phyloP scores from a whole-genome alignment of 148 eudicot genomes.

The Arbutus unedo region DNA sequence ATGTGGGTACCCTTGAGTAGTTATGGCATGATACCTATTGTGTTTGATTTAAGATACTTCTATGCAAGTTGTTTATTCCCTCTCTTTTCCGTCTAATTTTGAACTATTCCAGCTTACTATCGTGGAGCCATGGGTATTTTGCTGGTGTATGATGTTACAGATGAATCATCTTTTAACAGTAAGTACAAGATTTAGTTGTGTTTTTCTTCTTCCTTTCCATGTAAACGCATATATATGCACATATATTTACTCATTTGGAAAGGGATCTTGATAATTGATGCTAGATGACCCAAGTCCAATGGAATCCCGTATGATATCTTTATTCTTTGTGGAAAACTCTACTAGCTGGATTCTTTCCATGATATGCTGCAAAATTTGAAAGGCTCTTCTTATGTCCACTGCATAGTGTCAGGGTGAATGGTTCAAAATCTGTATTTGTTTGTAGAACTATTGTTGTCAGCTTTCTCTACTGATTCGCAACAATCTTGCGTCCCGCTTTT shows the following conservation, averaged over 20 bases:
- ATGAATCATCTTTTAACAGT: slow-evolving; percentile 90
- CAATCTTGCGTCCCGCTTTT: slow-evolving; percentile 8
- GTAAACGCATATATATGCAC: neutral
- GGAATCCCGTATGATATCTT: neutral
- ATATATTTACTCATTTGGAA: neutral
- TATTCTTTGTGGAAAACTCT: neutral
- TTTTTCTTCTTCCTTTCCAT: neutral
- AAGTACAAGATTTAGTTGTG: slow-evolving; percentile 25
- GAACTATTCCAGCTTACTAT: slow-evolving; percentile 58
- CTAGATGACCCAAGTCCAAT: neutral
- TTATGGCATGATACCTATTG: neutral
- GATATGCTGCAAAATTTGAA: neutral
- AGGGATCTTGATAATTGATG: neutral
- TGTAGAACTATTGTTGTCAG: neutral
- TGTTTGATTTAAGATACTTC: neutral
- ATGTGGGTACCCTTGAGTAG: neutral
- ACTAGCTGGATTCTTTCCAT: slow-evolving; percentile 1
- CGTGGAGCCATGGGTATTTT: slow-evolving; percentile 94
- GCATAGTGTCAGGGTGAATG: neutral
- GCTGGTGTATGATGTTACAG: slow-evolving; percentile 85
- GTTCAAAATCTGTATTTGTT: neutral
- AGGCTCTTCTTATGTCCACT: neutral
- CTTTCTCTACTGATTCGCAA: slow-evolving; percentile 7
- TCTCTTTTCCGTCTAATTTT: slow-evolving; percentile 10
- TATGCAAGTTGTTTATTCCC: neutral